phyloP scores from a whole-genome alignment of 805 yeast species.

The Ogataea nitratoaversa region DNA sequence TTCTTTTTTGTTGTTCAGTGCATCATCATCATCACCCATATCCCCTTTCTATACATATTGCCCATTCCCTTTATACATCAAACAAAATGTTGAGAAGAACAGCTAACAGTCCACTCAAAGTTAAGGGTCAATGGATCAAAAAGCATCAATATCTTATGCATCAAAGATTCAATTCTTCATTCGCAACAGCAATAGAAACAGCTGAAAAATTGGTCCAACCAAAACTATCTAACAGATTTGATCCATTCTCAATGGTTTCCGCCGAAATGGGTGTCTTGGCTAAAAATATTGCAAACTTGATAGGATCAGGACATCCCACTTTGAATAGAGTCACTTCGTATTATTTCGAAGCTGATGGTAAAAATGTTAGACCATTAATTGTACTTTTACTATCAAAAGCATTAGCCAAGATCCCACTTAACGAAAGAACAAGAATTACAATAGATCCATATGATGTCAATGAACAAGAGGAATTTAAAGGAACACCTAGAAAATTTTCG shows the following conservation, averaged over 20 bases:
- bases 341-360: conserved; percentile 95
- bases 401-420: conserved; percentile 65
- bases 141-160: no score
- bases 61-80: no score
- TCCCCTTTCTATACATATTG: no score
- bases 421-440: conserved; percentile 57
- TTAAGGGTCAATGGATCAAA: no score
- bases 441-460: conserved; percentile 65
- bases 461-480: conserved; percentile 58
- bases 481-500: conserved; percentile 50
- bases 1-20: no score
- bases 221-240: conserved; percentile 46
- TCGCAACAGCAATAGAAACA: conserved; percentile 57
- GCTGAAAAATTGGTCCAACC: conserved; percentile 77
- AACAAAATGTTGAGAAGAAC: conserved; percentile 1
- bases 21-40: no score
- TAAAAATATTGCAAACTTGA: conserved; percentile 74
- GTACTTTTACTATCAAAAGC: conserved; percentile 83
- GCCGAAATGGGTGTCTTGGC: conserved; percentile 91
- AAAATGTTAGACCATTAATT: conserved; percentile 87
- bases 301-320: conserved; percentile 93
- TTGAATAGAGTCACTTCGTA: conserved; percentile 88
- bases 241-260: conserved; percentile 88
- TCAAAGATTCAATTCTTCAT: conserved; percentile 27
- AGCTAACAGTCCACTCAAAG: no score